These are phyloP conservation scores for Heliocybe sulcata DNA, from an alignment of 1,284 basidiomycete genomes.

Conservation along the genomic window DNA sequence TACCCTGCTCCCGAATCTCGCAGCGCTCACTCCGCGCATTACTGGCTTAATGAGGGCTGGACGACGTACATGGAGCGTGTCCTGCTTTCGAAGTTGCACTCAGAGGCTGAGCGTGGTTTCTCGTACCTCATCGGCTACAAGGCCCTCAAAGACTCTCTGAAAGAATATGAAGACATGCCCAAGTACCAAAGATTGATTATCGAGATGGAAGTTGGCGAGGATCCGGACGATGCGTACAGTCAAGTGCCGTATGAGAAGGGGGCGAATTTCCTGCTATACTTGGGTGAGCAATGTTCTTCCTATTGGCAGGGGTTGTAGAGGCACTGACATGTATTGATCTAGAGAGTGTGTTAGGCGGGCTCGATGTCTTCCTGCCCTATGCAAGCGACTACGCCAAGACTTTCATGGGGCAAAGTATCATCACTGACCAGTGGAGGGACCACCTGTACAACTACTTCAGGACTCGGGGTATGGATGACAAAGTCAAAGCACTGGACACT, in stretches of 20 bases:
- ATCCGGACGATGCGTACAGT: slow-evolving; percentile 80
- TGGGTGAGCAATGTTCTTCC: slow-evolving; percentile 34
- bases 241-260: slow-evolving; percentile 73
- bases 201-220: slow-evolving; percentile 78
- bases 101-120: slow-evolving; percentile 78
- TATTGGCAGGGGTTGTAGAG: neutral
- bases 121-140: slow-evolving; percentile 75
- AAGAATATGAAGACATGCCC: slow-evolving; percentile 48
- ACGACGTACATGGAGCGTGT: slow-evolving; percentile 93
- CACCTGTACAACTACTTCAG: slow-evolving; percentile 82
- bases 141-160: slow-evolving; percentile 66
- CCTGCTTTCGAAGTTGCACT: slow-evolving; percentile 68
- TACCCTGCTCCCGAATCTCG: slow-evolving; percentile 25
- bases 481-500: slow-evolving; percentile 61
- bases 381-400: slow-evolving; percentile 75
- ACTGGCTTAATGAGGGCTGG: slow-evolving; percentile 94
- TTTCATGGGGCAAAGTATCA: slow-evolving; percentile 80
- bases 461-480: slow-evolving; percentile 50
- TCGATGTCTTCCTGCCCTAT: slow-evolving; percentile 82
- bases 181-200: slow-evolving; percentile 86
- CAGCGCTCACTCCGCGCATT: slow-evolving; percentile 66
- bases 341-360: slow-evolving; percentile 82
- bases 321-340: slow-evolving; percentile 1
- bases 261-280: slow-evolving; percentile 62
- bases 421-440: slow-evolving; percentile 82